These are phyloP conservation scores for Evansstolkia leycettana DNA, from an alignment of 495 filamentous ascomycete genomes.

Conservation along the genomic window DNA sequence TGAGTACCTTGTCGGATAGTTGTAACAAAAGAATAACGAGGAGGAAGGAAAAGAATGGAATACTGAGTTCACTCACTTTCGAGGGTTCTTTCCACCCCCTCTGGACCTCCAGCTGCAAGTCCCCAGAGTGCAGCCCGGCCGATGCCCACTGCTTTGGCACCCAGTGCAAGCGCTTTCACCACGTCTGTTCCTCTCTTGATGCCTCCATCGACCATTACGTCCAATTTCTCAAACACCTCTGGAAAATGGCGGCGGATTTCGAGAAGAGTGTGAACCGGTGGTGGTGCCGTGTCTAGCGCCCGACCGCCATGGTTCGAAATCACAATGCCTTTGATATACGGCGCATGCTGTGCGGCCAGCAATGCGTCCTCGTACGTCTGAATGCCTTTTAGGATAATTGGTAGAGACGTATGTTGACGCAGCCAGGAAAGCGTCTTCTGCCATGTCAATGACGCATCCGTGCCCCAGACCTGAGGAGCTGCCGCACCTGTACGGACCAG, in stretches of 20 bases:
- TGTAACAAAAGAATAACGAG: no score
- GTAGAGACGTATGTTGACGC: constrained; percentile 59
- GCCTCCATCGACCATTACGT: constrained; percentile 85
- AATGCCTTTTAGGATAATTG: constrained; percentile 83
- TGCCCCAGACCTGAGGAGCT: constrained; percentile 46
- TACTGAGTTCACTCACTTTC: constrained; percentile 81
- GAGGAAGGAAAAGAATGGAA: no score
- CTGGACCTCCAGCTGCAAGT: constrained; percentile 69
- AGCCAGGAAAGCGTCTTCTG: constrained; percentile 68
- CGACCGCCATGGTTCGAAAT: constrained; percentile 86
- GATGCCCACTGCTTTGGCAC: constrained; percentile 77
- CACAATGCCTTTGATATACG: constrained; percentile 67
- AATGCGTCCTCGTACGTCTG: constrained; percentile 92
- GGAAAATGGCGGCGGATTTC: constrained; percentile 89
- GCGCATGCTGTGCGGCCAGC: constrained; percentile 57
- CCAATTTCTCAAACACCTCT: constrained; percentile 67
- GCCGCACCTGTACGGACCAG: constrained; percentile 32
- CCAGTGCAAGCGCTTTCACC: constrained; percentile 80
- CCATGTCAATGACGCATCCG: constrained; percentile 76
- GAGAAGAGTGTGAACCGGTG: constrained; percentile 72
- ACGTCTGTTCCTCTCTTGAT: constrained; percentile 82
- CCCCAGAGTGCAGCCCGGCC: constrained; percentile 75
- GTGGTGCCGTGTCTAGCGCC: constrained; percentile 79
- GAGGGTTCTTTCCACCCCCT: constrained; percentile 71
- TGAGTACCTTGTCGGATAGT: no score